Conservation (phyloP, 768 basidiomycete species). For the Arthromyces matolae region DNA sequence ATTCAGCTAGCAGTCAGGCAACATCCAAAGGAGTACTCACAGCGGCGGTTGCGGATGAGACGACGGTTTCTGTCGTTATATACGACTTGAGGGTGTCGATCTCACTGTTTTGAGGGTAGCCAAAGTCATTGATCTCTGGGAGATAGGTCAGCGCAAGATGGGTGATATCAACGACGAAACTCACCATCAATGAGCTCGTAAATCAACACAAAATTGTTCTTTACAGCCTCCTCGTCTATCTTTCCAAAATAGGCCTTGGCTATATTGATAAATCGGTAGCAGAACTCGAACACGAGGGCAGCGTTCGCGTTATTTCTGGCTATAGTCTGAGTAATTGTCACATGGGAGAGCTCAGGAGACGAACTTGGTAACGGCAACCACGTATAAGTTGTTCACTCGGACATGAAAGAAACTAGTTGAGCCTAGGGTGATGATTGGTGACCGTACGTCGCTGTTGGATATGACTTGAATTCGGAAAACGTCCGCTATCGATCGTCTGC, state of each 20-base stretch:
- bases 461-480: conserved; percentile 99
- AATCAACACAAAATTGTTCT: conserved; percentile 98
- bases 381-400: conserved; percentile 89
- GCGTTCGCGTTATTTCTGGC: conserved; percentile 92
- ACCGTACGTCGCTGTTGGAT: conserved; percentile 93
- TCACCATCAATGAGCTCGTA: conserved; percentile 96
- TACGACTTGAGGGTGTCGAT: conserved; percentile 96
- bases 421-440: conserved; percentile 95
- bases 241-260: conserved; percentile 97
- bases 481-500: conserved; percentile 91
- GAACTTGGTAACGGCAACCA: conserved; percentile 94
- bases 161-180: conserved; percentile 17
- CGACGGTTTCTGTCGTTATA: conserved; percentile 96
- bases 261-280: conserved; percentile 94
- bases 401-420: conserved; percentile 99
- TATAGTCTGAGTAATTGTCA: conserved; percentile 4
- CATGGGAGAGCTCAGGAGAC: not conserved
- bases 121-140: conserved; percentile 93
- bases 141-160: conserved; percentile 4
- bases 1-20: not conserved
- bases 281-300: conserved; percentile 95
- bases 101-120: conserved; percentile 98
- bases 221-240: conserved; percentile 95
- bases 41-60: conserved; percentile 78
- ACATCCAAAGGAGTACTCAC: conserved; percentile 39